Evolutionary conservation across 768 basidiomycete genomes (phyloP), one percentile per base, ranked within the genome.

Genomic region (Coprinopsis marcescibilis): DNA sequence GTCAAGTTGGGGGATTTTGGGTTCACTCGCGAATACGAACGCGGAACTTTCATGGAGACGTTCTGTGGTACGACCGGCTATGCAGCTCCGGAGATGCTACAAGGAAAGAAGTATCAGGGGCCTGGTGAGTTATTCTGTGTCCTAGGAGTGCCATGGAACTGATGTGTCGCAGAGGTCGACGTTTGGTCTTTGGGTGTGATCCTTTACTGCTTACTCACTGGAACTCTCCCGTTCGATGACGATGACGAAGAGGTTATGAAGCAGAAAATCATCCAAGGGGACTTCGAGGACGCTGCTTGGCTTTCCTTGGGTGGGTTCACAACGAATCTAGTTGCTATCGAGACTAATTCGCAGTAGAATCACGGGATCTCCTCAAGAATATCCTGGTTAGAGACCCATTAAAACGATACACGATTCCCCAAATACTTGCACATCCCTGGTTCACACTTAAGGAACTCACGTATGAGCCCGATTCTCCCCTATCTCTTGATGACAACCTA

Each of bases 1-100:
- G 81, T 97, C 57, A 97, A 96, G 64, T 77, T 97, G 11, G 91
- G 92, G 2, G 93, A 97, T 64, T 88, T 97, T 62, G 93, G 93
- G 3, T 96, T 97, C 58, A 94, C 92, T 11, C 76, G 93, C 29
- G 93, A 95, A 66, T 95, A 85, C 64, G 88, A 94, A 52, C 71
- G 74, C 13, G 84, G 84, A 2, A 59, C 66, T 2, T 72, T 86
- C 24, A 80, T 97, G 77, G 93, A 96, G 60, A 96, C 93, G 0
- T 95, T 87, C 59, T 97, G 93, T 58, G 93, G 94, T 8, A 96
- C 93, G 8, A 95, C 93, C 1, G 91, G 89, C 12, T 87, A 97
- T 63, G 93, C 93, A 3, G 78, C 89, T 21, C 93, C 93, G 2
- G 93, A 96, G 66, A 95, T 97, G 82, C 65, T 97, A 17, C 75